Conservation (phyloP, 768 basidiomycete species). For the Mycena amicta region DNA sequence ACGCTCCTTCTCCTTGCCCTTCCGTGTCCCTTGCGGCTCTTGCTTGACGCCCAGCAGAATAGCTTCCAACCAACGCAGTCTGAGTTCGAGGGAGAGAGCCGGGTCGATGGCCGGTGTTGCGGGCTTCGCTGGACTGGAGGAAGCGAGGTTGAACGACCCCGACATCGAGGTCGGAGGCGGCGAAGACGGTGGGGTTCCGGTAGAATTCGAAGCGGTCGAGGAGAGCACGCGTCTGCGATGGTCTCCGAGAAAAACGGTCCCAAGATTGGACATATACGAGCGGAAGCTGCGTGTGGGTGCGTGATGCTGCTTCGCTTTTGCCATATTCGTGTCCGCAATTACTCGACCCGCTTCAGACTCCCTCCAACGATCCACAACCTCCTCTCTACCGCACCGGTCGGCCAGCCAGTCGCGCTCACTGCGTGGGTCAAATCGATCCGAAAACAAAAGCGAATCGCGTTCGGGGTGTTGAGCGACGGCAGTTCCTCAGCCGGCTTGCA, state of each 20-base stretch:
- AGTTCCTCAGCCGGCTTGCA: conserved; percentile 73
- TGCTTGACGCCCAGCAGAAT: conserved; percentile 67
- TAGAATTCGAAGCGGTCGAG: conserved; percentile 53
- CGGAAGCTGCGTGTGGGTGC: not conserved
- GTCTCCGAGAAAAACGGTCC: conserved; percentile 84
- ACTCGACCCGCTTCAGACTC: conserved; percentile 16
- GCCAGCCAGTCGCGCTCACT: conserved; percentile 47
- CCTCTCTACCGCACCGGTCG: conserved; percentile 7
- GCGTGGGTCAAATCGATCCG: conserved; percentile 90
- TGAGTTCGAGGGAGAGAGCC: conserved; percentile 68
- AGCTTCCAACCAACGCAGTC: conserved; percentile 80
- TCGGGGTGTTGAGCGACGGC: conserved; percentile 83
- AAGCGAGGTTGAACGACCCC: conserved; percentile 21
- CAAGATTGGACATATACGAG: conserved; percentile 54
- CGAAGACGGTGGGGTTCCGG: conserved; percentile 40
- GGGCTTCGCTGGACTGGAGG: conserved; percentile 28
- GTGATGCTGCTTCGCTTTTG: not conserved
- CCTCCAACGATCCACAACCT: conserved; percentile 27
- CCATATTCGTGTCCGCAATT: not conserved
- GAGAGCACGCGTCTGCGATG: conserved; percentile 64
- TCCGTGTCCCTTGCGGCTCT: conserved; percentile 34
- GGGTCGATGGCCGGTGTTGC: conserved; percentile 55
- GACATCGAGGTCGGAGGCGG: conserved; percentile 42
- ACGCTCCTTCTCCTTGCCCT: conserved; percentile 43
- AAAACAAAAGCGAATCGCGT: conserved; percentile 86